phyloP scores from a whole-genome alignment of 495 filamentous ascomycete genomes.

The Pyrenopolyporus hunteri region DNA sequence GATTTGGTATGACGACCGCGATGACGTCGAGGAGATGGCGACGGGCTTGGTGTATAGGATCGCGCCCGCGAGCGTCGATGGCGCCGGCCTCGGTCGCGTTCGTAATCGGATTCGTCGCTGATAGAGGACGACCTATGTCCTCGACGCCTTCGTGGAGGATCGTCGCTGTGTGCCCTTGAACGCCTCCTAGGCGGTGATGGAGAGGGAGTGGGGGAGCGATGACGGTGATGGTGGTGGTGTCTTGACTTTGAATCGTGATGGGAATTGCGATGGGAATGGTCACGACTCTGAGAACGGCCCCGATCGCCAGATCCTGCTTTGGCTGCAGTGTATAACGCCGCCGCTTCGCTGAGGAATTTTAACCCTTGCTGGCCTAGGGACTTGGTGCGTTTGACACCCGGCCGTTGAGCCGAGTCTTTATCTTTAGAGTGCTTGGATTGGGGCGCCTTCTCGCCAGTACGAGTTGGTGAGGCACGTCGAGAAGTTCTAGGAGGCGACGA shows the following conservation, averaged over 20 bases:
- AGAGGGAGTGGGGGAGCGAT: conserved; percentile 35
- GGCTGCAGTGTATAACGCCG: conserved; percentile 38
- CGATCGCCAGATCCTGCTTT: conserved; percentile 25
- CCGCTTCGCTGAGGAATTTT: conserved; percentile 39
- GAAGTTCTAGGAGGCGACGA: conserved; percentile 22
- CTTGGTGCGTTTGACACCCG: conserved; percentile 31
- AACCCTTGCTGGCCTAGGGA: conserved; percentile 36
- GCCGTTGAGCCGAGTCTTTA: conserved; percentile 19
- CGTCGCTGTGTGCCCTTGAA: conserved; percentile 31
- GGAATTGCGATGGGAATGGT: conserved; percentile 20
- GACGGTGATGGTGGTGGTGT: conserved; percentile 23
- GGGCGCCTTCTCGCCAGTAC: conserved; percentile 1
- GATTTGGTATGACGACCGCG: conserved; percentile 23
- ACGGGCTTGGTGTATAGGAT: conserved; percentile 29
- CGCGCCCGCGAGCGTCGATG: conserved; percentile 28
- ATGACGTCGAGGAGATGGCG: conserved; percentile 16
- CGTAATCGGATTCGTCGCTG: conserved; percentile 28
- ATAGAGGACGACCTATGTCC: conserved; percentile 23
- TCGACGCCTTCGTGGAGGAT: conserved; percentile 13
- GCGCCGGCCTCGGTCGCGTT: conserved; percentile 28
- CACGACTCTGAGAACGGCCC: conserved; percentile 29
- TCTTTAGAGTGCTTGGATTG: conserved; percentile 20
- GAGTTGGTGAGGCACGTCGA: conserved; percentile 25
- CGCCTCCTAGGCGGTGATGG: conserved; percentile 33
- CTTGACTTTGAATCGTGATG: conserved; percentile 11